Evolutionary conservation across 495 filamentous ascomycete species (phyloP), one percentile per base, ranked within the genome.

Genomic region (Neurospora cerealis): DNA sequence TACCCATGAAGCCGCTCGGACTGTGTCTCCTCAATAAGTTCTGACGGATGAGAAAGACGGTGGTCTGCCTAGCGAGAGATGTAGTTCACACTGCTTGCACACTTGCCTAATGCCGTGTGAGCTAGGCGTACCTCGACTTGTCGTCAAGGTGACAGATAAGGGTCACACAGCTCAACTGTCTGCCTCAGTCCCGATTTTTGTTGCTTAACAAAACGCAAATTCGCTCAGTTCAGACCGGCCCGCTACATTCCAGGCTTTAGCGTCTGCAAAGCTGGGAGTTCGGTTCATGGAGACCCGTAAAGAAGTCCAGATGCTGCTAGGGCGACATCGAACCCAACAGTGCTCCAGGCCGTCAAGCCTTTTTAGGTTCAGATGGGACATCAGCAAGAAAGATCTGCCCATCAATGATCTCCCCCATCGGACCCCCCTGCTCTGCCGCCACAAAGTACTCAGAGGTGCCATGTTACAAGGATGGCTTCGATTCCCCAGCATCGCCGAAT

Each of bases 341-440:
- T 66, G 24, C 37, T 37, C 60, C 69, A 60, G 44, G 73, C 15
- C 28, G 15, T 66, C 54, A 36, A 66, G 54, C 28, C 15, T 36
- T 66, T 62, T 41, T 24, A 28, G 70, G 71, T 46, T 70, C 71
- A 77, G 70, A 77, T 79, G 74, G 46, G 34, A 42, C 71, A 60
- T 46, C 42, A 76, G 37, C 74, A 73, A 77, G 74, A 71, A 40
- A 76, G 79, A 80, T 80, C 78, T 78, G 74, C 77, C 70, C 75
- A 70, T 74, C 76, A 73, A 70, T 74, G 77, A 77, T 79, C 76
- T 78, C 60, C 77, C 72, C 72, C 76, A 78, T 46, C 74, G 34
- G 70, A 54, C 39, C 36, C 62, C 72, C 74, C 62, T 72, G 28
- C 54, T 66, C 13, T 66, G 66, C 70, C 54, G 73, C 74, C 76